A percentile compares a stretch with the other conserved stretches of the same genome.
phyloP scores from a whole-genome alignment of 2,329 filamentous ascomycete species.

The Raffaelea albimanens region DNA sequence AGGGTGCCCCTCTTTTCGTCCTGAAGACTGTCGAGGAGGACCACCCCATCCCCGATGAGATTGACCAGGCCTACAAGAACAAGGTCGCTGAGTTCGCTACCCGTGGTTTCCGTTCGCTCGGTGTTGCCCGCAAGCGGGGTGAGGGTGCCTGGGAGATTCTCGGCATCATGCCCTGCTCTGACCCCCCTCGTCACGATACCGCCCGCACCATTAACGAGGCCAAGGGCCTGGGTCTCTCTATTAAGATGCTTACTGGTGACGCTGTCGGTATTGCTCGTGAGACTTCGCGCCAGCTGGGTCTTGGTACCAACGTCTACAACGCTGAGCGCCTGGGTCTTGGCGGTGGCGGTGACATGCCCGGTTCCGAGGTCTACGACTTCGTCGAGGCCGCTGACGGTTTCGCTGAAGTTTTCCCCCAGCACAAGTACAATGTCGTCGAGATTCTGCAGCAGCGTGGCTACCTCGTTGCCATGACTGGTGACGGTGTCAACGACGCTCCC shows the following conservation, averaged over 20 bases:
- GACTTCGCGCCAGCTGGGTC: conserved; percentile 81
- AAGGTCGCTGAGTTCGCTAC: conserved; percentile 86
- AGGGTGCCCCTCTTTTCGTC: conserved; percentile 82
- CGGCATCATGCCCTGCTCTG: conserved; percentile 89
- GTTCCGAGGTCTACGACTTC: conserved; percentile 90
- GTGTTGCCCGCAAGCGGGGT: conserved; percentile 82
- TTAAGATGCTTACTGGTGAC: conserved; percentile 96
- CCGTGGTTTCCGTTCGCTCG: conserved; percentile 88
- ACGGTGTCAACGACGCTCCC: conserved; percentile 89
- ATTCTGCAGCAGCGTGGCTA: conserved; percentile 90
- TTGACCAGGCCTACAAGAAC: conserved; percentile 82
- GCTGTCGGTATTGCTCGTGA: conserved; percentile 89
- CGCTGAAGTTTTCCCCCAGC: conserved; percentile 88
- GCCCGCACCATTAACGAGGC: conserved; percentile 85
- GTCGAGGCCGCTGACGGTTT: conserved; percentile 93
- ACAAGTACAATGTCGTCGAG: conserved; percentile 92
- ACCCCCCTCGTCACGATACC: conserved; percentile 85
- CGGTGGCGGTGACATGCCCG: conserved; percentile 85
- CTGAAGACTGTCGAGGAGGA: conserved; percentile 82
- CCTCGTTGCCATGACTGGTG: conserved; percentile 92
- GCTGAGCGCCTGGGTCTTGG: conserved; percentile 85
- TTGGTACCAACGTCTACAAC: conserved; percentile 90
- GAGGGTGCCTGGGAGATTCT: conserved; percentile 81
- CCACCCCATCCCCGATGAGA: conserved; percentile 64
- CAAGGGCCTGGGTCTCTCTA: conserved; percentile 76